phyloP scores from a whole-genome alignment of 2,329 filamentous ascomycete species.

The Epichloe glyceriae region DNA sequence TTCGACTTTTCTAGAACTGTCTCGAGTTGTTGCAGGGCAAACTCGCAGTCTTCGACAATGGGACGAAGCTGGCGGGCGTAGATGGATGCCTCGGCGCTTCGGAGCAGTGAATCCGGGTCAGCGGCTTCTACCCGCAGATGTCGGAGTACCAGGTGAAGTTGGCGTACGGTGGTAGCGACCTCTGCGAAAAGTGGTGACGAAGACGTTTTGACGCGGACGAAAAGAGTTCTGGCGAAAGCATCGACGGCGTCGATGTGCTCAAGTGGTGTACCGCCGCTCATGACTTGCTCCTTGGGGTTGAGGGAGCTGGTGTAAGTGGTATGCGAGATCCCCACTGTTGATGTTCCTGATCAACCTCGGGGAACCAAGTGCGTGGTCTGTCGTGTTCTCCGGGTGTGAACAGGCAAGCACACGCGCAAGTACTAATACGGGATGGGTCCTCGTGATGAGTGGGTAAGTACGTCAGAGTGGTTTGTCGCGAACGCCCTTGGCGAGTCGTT shows the following conservation, averaged over 20 bases:
- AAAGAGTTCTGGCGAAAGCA: conserved; percentile 41
- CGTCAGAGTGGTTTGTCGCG: not conserved
- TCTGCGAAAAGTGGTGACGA: conserved; percentile 36
- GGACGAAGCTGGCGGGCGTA: conserved; percentile 37
- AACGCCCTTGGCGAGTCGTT: not conserved
- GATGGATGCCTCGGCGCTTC: conserved; percentile 26
- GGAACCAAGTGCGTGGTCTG: not conserved
- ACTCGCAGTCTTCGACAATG: conserved; percentile 42
- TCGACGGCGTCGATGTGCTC: conserved; percentile 42
- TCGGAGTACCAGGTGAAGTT: conserved; percentile 41
- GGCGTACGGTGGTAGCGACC: conserved; percentile 35
- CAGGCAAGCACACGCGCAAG: not conserved
- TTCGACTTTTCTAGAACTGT: conserved; percentile 36
- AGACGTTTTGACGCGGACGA: conserved; percentile 34
- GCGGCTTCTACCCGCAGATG: conserved; percentile 45
- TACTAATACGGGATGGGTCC: not conserved
- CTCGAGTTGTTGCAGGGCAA: conserved; percentile 41
- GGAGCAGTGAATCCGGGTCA: conserved; percentile 42
- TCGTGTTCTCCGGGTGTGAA: not conserved
- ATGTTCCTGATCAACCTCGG: not conserved
- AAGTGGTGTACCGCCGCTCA: conserved; percentile 21
- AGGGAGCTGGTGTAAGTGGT: not conserved
- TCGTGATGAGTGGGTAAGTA: conserved; percentile 2
- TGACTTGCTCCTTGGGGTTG: conserved; percentile 10
- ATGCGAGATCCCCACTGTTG: not conserved